A percentile compares a stretch with the other conserved stretches of the same genome.
Conservation (phyloP, 163 green algal genomes). For the Scenedesmus sp. region DNA sequence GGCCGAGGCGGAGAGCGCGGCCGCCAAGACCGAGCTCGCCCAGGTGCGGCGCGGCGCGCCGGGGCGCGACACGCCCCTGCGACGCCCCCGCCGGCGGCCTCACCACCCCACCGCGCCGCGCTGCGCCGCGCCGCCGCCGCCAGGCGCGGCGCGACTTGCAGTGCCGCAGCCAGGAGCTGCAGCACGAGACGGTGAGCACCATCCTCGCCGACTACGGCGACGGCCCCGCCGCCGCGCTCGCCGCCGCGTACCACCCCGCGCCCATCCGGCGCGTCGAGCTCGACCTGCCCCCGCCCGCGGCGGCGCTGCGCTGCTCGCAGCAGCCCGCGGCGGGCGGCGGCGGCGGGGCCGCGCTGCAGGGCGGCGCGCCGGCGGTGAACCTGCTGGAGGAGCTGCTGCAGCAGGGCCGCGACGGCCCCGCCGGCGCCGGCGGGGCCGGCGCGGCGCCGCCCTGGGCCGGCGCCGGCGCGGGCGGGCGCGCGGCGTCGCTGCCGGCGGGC, state of each 20-base stretch:
- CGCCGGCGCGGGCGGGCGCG: no score
- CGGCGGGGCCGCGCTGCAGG: not conserved
- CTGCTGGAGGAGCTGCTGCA: constrained; percentile 17
- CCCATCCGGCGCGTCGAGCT: constrained; percentile 33
- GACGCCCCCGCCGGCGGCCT: no score
- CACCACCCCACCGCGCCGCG: no score
- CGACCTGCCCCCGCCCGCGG: constrained; percentile 21
- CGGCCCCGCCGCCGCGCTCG: not conserved
- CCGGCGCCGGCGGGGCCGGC: no score
- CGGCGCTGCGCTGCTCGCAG: not conserved
- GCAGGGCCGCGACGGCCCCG: constrained; percentile 14
- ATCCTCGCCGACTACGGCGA: constrained; percentile 34
- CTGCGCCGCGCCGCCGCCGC: not conserved
- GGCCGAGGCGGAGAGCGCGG: constrained; percentile 34
- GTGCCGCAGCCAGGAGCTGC: constrained; percentile 27
- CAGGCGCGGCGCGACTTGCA: constrained; percentile 21
- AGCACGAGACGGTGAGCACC: constrained; percentile 31
- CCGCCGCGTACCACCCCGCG: constrained; percentile 33
- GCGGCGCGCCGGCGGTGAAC: not conserved
- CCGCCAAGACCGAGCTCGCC: constrained; percentile 28
- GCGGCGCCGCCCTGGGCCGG: no score
- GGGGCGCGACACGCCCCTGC: no score
- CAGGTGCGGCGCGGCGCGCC: no score
- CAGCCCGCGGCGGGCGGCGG: not conserved
- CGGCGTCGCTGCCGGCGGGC: not conserved